Evolutionary conservation across 2,329 filamentous ascomycete species (phyloP).

Genomic region (Diaporthe batatas): DNA sequence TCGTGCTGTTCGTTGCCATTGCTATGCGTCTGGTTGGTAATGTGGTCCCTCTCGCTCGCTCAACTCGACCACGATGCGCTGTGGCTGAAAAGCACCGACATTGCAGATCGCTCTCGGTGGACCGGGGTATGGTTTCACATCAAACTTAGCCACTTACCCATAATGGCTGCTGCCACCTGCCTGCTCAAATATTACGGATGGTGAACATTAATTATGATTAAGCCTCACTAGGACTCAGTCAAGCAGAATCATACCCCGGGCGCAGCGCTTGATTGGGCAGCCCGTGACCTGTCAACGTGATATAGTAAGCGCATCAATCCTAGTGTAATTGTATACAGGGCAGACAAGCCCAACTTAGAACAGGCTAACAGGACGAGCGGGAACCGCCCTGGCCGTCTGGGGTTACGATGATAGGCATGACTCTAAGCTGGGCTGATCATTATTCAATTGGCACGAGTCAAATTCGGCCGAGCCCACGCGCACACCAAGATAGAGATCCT

Average conservation of each 20-base stretch:
- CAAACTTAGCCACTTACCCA: constrained; percentile 30
- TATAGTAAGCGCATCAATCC: not conserved
- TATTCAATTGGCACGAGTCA: not conserved
- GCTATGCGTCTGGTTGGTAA: not conserved
- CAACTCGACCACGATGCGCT: constrained; percentile 1
- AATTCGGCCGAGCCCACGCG: not conserved
- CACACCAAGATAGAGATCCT: not conserved
- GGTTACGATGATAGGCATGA: constrained; percentile 17
- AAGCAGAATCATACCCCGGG: not conserved
- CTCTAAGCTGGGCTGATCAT: not conserved
- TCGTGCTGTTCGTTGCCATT: not conserved
- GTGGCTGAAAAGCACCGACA: constrained; percentile 7
- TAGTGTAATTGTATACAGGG: not conserved
- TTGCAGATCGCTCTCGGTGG: constrained; percentile 14
- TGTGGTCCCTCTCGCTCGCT: not conserved
- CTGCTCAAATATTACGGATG: constrained; percentile 17
- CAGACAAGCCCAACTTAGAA: not conserved
- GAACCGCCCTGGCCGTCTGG: constrained; percentile 5
- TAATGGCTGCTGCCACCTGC: constrained; percentile 22
- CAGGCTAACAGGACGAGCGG: constrained; percentile 14
- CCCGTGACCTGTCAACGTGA: constrained; percentile 21
- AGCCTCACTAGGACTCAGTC: constrained; percentile 9
- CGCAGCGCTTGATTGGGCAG: constrained; percentile 10
- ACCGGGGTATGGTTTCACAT: constrained; percentile 26
- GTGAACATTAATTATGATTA: constrained; percentile 29